These are phyloP conservation scores for Fraxinus velutina DNA, from an alignment of 305 asterid genomes.

Conservation along the genomic window DNA sequence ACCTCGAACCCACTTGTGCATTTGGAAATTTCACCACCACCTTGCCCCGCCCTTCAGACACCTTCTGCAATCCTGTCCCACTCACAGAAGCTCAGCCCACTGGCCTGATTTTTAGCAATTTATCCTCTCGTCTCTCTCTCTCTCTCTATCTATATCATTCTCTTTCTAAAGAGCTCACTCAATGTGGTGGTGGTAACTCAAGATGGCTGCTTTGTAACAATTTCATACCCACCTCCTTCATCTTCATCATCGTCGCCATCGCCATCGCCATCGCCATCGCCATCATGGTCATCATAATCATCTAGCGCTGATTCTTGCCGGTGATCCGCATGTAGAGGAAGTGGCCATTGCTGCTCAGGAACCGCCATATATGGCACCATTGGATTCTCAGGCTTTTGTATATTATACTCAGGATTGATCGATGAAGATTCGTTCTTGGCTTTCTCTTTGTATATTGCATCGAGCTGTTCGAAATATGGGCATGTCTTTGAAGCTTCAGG, in stretches of 20 bases:
- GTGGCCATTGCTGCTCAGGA: slow-evolving; percentile 45
- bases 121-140: not conserved
- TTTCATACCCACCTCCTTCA: not conserved
- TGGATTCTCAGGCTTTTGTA: slow-evolving; percentile 16
- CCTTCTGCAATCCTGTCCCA: not conserved
- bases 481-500: slow-evolving; percentile 79
- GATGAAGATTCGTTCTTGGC: slow-evolving; percentile 21
- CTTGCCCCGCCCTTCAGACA: not conserved
- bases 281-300: slow-evolving; percentile 31
- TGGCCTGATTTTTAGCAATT: not conserved
- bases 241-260: slow-evolving; percentile 27
- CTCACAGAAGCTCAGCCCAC: not conserved
- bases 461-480: slow-evolving; percentile 66
- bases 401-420: not conserved
- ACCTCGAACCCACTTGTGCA: not conserved
- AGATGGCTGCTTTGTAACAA: not conserved
- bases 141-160: not conserved
- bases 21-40: not conserved
- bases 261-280: slow-evolving; percentile 16
- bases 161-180: not conserved
- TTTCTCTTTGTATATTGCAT: slow-evolving; percentile 52
- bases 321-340: slow-evolving; percentile 4
- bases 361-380: slow-evolving; percentile 43
- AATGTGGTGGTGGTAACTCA: not conserved
- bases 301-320: slow-evolving; percentile 10